Evolutionary conservation across 2,329 filamentous ascomycete species (phyloP).

Genomic region (Pseudogymnoascus sp.): DNA sequence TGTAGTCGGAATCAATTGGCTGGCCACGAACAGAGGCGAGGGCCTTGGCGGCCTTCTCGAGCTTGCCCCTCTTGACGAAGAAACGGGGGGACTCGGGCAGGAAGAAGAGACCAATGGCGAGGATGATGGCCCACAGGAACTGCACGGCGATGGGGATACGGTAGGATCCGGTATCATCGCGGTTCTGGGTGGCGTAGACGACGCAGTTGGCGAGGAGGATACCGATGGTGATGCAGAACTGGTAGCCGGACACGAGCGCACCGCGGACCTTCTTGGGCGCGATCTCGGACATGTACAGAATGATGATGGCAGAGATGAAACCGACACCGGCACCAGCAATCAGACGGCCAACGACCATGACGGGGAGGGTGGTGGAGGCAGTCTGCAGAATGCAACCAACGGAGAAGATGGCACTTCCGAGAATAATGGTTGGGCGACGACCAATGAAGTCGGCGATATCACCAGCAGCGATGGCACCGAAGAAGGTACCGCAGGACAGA

Average conservation of each 20-base stretch:
- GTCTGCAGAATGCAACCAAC: conserved; percentile 61
- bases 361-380: conserved; percentile 42
- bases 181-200: conserved; percentile 59
- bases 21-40: conserved; percentile 67
- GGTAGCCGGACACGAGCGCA: conserved; percentile 68
- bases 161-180: conserved; percentile 57
- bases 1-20: conserved; percentile 59
- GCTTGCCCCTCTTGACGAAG: conserved; percentile 67
- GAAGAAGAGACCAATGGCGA: conserved; percentile 60
- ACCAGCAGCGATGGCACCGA: conserved; percentile 65
- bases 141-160: conserved; percentile 75
- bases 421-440: conserved; percentile 61
- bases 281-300: conserved; percentile 66
- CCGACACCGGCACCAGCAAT: conserved; percentile 70
- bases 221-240: conserved; percentile 75
- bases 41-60: conserved; percentile 52
- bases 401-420: conserved; percentile 62
- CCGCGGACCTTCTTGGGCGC: conserved; percentile 64
- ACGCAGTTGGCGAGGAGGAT: conserved; percentile 66
- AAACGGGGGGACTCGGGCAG: conserved; percentile 79
- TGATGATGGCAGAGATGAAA: conserved; percentile 71
- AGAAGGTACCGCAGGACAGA: conserved; percentile 71
- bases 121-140: conserved; percentile 70
- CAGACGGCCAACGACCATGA: conserved; percentile 66
- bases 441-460: conserved; percentile 67